Evolutionary conservation across 495 filamentous ascomycete species (phyloP).

Genomic region (Lepidopterella palustris): DNA sequence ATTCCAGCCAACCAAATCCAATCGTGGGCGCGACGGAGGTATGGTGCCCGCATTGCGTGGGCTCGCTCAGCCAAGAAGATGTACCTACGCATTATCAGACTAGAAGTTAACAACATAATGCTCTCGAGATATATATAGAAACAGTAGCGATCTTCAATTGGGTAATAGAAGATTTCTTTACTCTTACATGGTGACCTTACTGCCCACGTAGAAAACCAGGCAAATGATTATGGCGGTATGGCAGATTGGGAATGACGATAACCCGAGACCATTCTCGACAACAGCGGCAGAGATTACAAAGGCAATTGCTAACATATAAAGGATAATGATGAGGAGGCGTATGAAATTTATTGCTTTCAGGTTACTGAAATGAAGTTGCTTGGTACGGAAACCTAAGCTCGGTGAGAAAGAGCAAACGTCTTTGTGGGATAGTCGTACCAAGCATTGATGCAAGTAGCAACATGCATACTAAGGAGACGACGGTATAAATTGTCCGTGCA

Average conservation of each 20-base stretch:
- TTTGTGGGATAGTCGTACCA: slow-evolving; percentile 2
- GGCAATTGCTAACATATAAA: slow-evolving; percentile 19
- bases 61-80: slow-evolving; percentile 38
- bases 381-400: slow-evolving; percentile 21
- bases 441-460: slow-evolving; percentile 14
- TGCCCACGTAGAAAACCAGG: slow-evolving; percentile 34
- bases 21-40: slow-evolving; percentile 21
- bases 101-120: neutral
- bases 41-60: slow-evolving; percentile 30
- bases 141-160: neutral
- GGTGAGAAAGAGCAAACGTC: neutral
- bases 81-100: no score
- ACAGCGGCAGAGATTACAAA: slow-evolving; percentile 26
- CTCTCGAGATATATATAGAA: neutral
- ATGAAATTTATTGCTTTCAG: slow-evolving; percentile 23
- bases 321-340: slow-evolving; percentile 20
- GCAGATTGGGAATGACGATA: slow-evolving; percentile 19
- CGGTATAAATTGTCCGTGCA: slow-evolving; percentile 17
- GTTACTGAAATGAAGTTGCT: slow-evolving; percentile 12
- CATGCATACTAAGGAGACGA: slow-evolving; percentile 17
- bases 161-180: slow-evolving; percentile 34
- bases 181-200: slow-evolving; percentile 31
- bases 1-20: slow-evolving; percentile 31
- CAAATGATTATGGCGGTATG: slow-evolving; percentile 32
- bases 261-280: slow-evolving; percentile 18